These are phyloP conservation scores for Saccharomycopsis schoenii DNA, from an alignment of 805 yeast species.

Conservation along the genomic window DNA sequence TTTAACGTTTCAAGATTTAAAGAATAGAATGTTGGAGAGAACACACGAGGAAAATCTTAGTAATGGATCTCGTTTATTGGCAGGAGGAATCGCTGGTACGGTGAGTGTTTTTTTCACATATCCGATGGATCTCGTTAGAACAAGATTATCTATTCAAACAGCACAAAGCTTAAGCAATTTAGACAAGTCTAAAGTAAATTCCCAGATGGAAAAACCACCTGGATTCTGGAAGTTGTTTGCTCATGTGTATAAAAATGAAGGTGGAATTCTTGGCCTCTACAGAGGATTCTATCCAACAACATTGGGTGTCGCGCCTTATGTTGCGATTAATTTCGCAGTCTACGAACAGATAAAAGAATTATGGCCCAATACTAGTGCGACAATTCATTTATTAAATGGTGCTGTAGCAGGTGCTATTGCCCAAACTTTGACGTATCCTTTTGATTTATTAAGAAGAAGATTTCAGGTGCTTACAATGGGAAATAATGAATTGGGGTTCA, in stretches of 20 bases:
- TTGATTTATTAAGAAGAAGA: slow-evolving; percentile 78
- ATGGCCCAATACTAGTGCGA: slow-evolving; percentile 28
- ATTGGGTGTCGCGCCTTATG: slow-evolving; percentile 92
- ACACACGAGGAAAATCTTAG: slow-evolving; percentile 28
- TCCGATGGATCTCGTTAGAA: slow-evolving; percentile 85
- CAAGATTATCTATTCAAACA: slow-evolving; percentile 82
- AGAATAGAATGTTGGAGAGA: slow-evolving; percentile 23
- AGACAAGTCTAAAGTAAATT: slow-evolving; percentile 31
- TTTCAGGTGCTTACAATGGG: slow-evolving; percentile 88
- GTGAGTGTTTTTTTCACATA: slow-evolving; percentile 75
- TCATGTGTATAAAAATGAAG: slow-evolving; percentile 63
- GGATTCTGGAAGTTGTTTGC: slow-evolving; percentile 52
- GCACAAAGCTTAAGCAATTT: slow-evolving; percentile 45
- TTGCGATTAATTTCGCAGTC: slow-evolving; percentile 82
- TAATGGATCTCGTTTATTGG: slow-evolving; percentile 51
- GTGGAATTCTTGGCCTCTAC: slow-evolving; percentile 70
- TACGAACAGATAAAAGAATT: slow-evolving; percentile 72
- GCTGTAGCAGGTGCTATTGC: slow-evolving; percentile 85
- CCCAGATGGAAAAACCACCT: slow-evolving; percentile 41
- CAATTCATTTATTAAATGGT: slow-evolving; percentile 47
- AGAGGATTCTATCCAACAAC: slow-evolving; percentile 87
- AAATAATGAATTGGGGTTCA: slow-evolving; percentile 64
- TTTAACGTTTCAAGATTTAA: slow-evolving; percentile 61
- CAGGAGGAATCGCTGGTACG: slow-evolving; percentile 79
- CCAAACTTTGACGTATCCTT: slow-evolving; percentile 84